These are phyloP conservation scores for Edaphochlamys debaryana DNA, from an alignment of 139 green algal genomes.

Conservation along the genomic window DNA sequence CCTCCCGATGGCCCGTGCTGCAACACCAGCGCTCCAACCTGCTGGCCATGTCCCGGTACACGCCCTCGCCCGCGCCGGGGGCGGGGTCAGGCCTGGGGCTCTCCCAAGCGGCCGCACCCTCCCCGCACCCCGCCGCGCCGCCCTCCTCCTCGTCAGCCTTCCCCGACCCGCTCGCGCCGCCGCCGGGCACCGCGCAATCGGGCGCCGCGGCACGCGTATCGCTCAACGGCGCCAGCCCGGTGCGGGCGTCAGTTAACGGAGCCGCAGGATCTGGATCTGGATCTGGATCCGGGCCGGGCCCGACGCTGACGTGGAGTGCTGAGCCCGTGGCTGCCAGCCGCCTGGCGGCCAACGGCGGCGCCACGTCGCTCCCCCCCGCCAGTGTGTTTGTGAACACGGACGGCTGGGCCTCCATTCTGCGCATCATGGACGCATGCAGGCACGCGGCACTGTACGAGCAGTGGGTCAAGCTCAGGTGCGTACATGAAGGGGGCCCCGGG, in stretches of 20 bases:
- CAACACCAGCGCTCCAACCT: neutral
- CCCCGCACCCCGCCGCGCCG: neutral
- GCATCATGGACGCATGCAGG: constrained; percentile 29
- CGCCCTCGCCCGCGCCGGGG: neutral
- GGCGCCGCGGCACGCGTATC: too few relatives aligned
- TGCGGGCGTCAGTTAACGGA: too few relatives aligned
- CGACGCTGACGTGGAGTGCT: too few relatives aligned
- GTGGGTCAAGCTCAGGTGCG: constrained; percentile 28
- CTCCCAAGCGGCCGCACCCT: neutral
- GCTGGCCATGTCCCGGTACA: too few relatives aligned
- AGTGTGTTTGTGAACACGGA: neutral
- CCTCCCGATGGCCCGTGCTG: neutral
- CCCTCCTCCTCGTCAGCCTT: neutral
- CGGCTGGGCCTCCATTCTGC: constrained; percentile 11
- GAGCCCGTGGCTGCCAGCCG: too few relatives aligned
- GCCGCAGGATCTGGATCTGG: too few relatives aligned
- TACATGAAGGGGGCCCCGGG: neutral
- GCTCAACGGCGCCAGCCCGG: too few relatives aligned
- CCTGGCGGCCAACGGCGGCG: too few relatives aligned
- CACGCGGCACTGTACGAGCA: constrained; percentile 16
- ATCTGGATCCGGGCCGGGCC: too few relatives aligned
- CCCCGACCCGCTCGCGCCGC: constrained; percentile 3
- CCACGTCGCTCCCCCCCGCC: too few relatives aligned
- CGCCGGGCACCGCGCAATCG: too few relatives aligned
- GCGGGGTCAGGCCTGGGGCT: neutral